Evolutionary conservation across 1,284 basidiomycete genomes (phyloP), one percentile per base, ranked within the genome.

Genomic region (Pyrrhoderma noxium): DNA sequence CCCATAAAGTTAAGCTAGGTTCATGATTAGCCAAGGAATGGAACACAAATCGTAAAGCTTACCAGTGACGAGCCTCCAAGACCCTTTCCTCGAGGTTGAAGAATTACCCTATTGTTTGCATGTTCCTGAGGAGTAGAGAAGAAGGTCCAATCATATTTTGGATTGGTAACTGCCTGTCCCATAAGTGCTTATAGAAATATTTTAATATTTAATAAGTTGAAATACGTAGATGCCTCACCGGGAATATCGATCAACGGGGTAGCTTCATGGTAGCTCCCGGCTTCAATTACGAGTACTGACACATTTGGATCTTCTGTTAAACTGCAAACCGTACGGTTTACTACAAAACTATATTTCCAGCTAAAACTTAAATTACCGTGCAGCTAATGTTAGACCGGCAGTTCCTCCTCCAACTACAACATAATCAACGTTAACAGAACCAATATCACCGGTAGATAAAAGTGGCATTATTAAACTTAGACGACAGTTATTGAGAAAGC

Each of bases 1-100:
- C 39, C 48, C 47, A 52, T 38, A 31, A 47, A 52, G 37, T 52
- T 52, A 16, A 47, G n/a, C 49, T 51, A 44, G 8, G 23, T 25
- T 22, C n/a, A 4, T n/a, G 9, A 22, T 13, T 23, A 36, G 21
- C 8, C 16, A 1, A 13, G 18, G 3, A 3, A n/a, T 36, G 16
- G 4, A 13, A 5, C 1, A 31, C 8, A 16, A 16, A 22, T 5
- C 16, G n/a, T 37, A 18, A 46, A 18, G 19, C 45, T 7, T 21
- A 52, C 51, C 25, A 37, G 21, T 5, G 47, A 39, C 40, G 51
- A 47, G 23, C 51, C 51, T n/a, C 50, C 50, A 18, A 49, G 18
- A 38, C 44, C 43, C 21, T 51, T 51, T 19, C 50, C 43, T 9
- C 44, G 50, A 19, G 49, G 49, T 34, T 50, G 49, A 23, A 31